These are phyloP conservation scores for Tolypocladium inflatum DNA, from an alignment of 2,329 filamentous ascomycete species.

Conservation along the genomic window DNA sequence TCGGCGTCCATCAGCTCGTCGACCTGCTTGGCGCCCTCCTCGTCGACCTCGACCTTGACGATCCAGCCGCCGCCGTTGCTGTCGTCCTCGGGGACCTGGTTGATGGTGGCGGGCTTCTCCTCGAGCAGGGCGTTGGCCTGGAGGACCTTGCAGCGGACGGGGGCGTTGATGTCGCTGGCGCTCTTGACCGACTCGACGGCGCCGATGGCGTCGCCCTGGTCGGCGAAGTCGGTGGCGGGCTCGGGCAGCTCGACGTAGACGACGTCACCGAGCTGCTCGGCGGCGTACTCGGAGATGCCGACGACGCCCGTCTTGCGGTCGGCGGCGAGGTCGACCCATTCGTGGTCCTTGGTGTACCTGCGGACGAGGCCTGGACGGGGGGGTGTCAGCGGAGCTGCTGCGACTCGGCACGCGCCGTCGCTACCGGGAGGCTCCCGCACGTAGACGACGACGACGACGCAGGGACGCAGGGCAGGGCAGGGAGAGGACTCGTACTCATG, in stretches of 20 bases:
- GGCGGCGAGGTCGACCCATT: conserved; percentile 86
- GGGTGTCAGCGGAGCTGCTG: not conserved
- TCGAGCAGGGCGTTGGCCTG: conserved; percentile 68
- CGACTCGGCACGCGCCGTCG: too few species aligned
- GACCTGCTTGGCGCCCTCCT: conserved; percentile 55
- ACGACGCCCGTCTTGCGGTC: conserved; percentile 73
- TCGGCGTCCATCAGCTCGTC: conserved; percentile 68
- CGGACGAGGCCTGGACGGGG: conserved; percentile 51
- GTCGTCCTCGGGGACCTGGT: conserved; percentile 77
- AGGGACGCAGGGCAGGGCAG: not conserved
- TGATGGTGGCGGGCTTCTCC: conserved; percentile 79
- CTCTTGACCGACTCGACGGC: conserved; percentile 98
- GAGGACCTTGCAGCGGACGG: conserved; percentile 67
- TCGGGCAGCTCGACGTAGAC: conserved; percentile 93
- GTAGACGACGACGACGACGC: not conserved
- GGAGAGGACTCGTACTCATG: conserved; percentile 18
- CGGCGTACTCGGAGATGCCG: conserved; percentile 87
- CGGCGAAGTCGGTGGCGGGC: conserved; percentile 51
- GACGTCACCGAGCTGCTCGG: conserved; percentile 86
- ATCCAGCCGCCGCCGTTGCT: conserved; percentile 78
- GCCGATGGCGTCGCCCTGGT: conserved; percentile 74
- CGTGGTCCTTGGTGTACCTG: conserved; percentile 94
- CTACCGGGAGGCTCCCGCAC: too few species aligned
- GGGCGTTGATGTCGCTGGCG: conserved; percentile 93
- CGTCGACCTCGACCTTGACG: conserved; percentile 71